Evolutionary conservation across 1,284 basidiomycete genomes (phyloP), one percentile per base, ranked within the genome.

Genomic region (Tetrapyrgos nigripes): DNA sequence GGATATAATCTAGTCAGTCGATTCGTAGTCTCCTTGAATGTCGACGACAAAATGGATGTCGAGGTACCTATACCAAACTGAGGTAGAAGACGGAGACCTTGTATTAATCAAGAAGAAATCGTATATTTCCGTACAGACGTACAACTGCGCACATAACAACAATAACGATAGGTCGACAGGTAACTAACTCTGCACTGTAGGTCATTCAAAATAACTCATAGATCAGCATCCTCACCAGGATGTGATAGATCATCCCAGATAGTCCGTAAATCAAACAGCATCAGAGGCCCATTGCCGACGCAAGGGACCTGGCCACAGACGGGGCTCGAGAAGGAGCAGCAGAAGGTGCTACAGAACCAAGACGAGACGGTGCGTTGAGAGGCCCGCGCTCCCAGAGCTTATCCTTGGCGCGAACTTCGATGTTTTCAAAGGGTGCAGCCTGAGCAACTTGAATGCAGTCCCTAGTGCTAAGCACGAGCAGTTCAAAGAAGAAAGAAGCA

Each of bases 401-500:
- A 60, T 90, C 85, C 78, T 95, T 98, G 31, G 88, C 89, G 6
- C 82, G 77, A 43, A 98, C 83, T 67, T 92, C 84, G 62, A 99
- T 97, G 72, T 96, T 94, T 62, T 89, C 92, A 69, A 94, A 98
- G 0, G 92, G 78, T 9, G 76, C 78, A 21, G 76, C 68, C 73
- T 99, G 97, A 17, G 86, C 76, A 49, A 98, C 76, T 65, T 89
- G 87, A 65, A 99, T 80, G 69, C 92, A 94, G 72, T 98, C 96
- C 45, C 93, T 89, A 1, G 96, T 98, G 9, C 94, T 91, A 2
- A 99, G 86, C 3, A 98, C 94, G 28, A 99, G 88, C 53, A 98
- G 77, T 76, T 99, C 97, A 70, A 98, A 99, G 83, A 99, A 99
- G 83, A 99, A 98, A 2, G 93, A 89, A 0, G 96, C 88, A 0